These are phyloP conservation scores for sorghum (Sorghum bicolor) DNA, from an alignment of 176 grass and related monocot genomes.

Conservation along the genomic window Sorghum_bicolor_NCBIv3 NC_012878.2:52839001-52839500, in stretches of 20 bases:
- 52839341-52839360: neutral
- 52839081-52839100: neutral
- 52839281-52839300: neutral
- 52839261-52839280: neutral
- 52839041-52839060: constrained; percentile 35
- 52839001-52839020: constrained; percentile 43
- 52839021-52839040: constrained; percentile 34
- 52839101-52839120: constrained; percentile 17
- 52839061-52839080: neutral
- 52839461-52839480: neutral
- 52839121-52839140: constrained; percentile 1
- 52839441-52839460: neutral
- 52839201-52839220: neutral
- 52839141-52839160: constrained; percentile 1
- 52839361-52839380: neutral
- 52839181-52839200: neutral
- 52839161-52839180: neutral
- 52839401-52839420: neutral
- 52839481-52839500: neutral
- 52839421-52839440: neutral
- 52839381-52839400: neutral
- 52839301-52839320: neutral
- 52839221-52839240: neutral
- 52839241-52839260: neutral
- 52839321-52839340: neutral